Evolutionary conservation across 1,284 basidiomycete genomes (phyloP), one percentile per base, ranked within the genome.

Genomic region (Peniophora sp.): DNA sequence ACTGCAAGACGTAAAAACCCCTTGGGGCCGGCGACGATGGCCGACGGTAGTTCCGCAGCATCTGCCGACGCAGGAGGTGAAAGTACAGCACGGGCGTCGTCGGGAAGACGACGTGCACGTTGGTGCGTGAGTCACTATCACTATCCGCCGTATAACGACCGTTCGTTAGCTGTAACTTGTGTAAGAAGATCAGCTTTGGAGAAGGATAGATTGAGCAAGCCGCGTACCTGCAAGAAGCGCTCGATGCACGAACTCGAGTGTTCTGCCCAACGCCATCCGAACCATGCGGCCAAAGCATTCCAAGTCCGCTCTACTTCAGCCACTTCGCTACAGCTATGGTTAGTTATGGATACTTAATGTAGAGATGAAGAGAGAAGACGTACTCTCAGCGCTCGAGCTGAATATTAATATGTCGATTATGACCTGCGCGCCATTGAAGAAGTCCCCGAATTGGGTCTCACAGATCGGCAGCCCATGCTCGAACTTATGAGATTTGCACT

Each of bases 371-470:
- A 6, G 19, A 16, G 12, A 1, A 35, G 12, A 67, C 84, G 56
- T 59, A 89, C 89, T 86, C 69, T 94, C 88, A 14, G 85, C 76
- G 1, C 89, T 92, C 1, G 85, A 76, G 27, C 95, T 75, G 65
- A 91, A 95, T n/a, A n/a, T n/a, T n/a, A n/a, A n/a, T 0, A 89
- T 92, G 61, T 95, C 92, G 55, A 95, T 88, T 53, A 92, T 85
- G 55, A 92, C 78, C 69, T 90, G 89, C 10, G 89, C 89, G 3
- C 89, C 89, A 61, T 95, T 94, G 69, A 89, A 85, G 68, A 95
- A 95, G 64, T 94, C 92, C n/a, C 91, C 91, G 60, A 89, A 89
- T 81, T 84, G 53, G 2, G 90, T 91, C 65, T 96, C 92, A 92
- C 92, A 94, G 44, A 95, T 89, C 0, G 89, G 81, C 38, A 16